Conservation (phyloP, 768 basidiomycete species). For the Tylopilus rubrobrunneus region DNA sequence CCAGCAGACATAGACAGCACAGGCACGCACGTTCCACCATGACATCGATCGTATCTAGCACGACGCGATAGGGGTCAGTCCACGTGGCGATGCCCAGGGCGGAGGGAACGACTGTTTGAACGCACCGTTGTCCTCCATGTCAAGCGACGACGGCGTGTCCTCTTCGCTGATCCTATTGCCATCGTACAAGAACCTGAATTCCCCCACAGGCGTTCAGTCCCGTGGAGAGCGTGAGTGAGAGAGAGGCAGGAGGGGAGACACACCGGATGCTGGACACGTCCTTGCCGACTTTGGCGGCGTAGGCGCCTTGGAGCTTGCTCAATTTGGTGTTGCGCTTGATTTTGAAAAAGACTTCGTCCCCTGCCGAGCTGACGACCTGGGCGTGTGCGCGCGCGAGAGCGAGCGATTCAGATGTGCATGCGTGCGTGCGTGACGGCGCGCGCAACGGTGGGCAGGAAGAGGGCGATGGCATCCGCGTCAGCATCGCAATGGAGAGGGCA, state of each 20-base stretch:
- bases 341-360: constrained; percentile 95
- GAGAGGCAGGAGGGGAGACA: background rate
- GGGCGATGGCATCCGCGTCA: background rate
- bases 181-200: constrained; percentile 82
- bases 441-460: background rate
- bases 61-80: constrained; percentile 2
- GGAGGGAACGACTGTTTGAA: background rate
- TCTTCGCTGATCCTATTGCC: constrained; percentile 82
- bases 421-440: too few relatives aligned
- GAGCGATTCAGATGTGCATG: background rate
- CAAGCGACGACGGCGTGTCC: constrained; percentile 79
- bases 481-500: background rate
- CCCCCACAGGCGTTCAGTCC: too few relatives aligned
- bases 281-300: constrained; percentile 90
- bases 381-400: too few relatives aligned
- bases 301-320: constrained; percentile 89
- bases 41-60: constrained; percentile 86
- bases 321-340: constrained; percentile 92
- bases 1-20: too few relatives aligned
- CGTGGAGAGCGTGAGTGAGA: too few relatives aligned
- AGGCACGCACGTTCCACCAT: constrained; percentile 85
- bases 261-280: constrained; percentile 44
- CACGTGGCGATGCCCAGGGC: background rate
- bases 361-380: constrained; percentile 74
- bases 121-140: constrained; percentile 87